Evolutionary conservation across 1,139 yeast species (phyloP).

Genomic region (Zhuliangozyma blackwelliae): DNA sequence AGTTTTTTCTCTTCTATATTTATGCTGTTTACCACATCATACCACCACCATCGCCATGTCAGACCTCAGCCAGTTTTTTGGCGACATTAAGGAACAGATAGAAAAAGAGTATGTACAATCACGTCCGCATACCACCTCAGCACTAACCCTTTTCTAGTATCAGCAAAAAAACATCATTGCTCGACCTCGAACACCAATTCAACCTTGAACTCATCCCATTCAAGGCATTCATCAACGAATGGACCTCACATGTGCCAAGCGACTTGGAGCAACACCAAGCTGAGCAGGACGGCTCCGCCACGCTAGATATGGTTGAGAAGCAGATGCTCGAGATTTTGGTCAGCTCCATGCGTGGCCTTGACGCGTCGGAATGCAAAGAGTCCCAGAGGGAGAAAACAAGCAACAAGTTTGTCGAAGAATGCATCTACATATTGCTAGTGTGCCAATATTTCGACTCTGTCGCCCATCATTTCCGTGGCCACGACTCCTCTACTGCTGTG

Average conservation of each 20-base stretch:
- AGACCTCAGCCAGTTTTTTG: conserved; percentile 8
- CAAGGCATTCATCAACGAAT: conserved; percentile 7
- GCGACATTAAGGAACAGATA: conserved; percentile 9
- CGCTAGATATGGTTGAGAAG: background rate
- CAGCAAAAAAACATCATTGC: conserved; percentile 9
- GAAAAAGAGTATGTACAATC: conserved; percentile 11
- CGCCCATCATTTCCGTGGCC: conserved; percentile 7
- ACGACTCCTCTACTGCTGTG: no score
- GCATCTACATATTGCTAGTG: conserved; percentile 15
- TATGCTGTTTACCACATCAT: background rate
- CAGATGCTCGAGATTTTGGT: no score
- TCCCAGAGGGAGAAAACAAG: conserved; percentile 18
- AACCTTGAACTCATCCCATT: conserved; percentile 10
- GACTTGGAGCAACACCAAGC: background rate
- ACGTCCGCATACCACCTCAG: background rate
- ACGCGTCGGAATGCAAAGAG: conserved; percentile 12
- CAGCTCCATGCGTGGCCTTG: conserved; percentile 1
- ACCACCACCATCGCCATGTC: conserved; percentile 7
- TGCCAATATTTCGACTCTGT: conserved; percentile 18
- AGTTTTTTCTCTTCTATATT: background rate
- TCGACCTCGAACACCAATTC: conserved; percentile 11
- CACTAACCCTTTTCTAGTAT: conserved; percentile 7
- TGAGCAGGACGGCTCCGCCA: background rate
- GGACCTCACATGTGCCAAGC: conserved; percentile 5
- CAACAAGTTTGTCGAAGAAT: conserved; percentile 20